Conservation (phyloP, 2,329 filamentous ascomycete genomes). For the Claviceps humidiphila region DNA sequence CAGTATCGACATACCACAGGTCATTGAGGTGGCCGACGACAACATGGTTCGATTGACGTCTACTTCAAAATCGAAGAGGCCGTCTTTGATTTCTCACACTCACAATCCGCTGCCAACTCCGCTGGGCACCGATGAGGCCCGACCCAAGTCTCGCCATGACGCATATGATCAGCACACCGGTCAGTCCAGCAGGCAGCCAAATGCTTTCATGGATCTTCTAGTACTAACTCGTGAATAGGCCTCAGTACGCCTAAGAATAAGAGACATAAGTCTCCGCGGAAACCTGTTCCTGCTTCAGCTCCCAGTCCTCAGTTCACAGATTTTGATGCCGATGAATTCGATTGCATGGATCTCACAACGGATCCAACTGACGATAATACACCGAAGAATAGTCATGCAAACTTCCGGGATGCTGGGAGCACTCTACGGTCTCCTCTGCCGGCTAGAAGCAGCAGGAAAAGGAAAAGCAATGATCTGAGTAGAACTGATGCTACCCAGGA, state of each 20-base stretch:
- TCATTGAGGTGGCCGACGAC: conserved; percentile 15
- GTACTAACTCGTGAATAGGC: background rate
- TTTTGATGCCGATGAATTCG: conserved; percentile 21
- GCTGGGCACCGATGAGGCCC: conserved; percentile 11
- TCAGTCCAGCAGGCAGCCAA: background rate
- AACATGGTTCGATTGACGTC: conserved; percentile 33
- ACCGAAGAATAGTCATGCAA: conserved; percentile 21
- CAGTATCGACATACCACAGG: conserved; percentile 15
- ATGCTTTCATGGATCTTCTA: background rate
- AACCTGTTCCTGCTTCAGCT: conserved; percentile 12
- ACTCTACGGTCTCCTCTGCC: conserved; percentile 24
- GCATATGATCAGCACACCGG: conserved; percentile 5
- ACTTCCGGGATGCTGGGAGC: conserved; percentile 30
- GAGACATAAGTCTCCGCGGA: conserved; percentile 13
- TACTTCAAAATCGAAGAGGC: conserved; percentile 30
- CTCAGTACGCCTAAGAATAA: conserved; percentile 10
- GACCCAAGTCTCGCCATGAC: conserved; percentile 9
- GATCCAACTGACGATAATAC: conserved; percentile 21
- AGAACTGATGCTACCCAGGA: conserved; percentile 22
- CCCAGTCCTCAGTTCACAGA: conserved; percentile 21
- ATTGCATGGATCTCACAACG: conserved; percentile 28
- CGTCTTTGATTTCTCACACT: conserved; percentile 28
- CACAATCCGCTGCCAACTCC: conserved; percentile 31
- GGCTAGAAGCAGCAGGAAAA: conserved; percentile 32
- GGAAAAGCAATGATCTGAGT: conserved; percentile 37